Evolutionary conservation across 228 moss, liverwort and hornwort genomes (phyloP), one percentile per base, ranked within the genome.

Genomic region (Sphagnum magellanicum): DNA sequence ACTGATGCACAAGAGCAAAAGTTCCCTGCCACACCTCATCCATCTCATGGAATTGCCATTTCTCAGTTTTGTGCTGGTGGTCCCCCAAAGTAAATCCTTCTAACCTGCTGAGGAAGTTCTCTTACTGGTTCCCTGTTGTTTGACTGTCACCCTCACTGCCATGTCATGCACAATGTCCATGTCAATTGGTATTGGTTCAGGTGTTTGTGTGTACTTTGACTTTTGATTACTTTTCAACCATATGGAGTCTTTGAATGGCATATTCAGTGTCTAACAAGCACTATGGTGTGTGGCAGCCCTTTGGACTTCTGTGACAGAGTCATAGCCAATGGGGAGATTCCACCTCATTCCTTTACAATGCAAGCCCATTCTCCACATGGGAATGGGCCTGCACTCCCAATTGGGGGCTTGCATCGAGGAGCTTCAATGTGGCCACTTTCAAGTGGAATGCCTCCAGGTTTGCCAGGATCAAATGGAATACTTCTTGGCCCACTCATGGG

Each of bases 231-330:
- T 32, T 32, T 32, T 32, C 1, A 32, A 32, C 32, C 32, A 32
- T 32, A 32, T 32, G 32, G 32, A 32, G 32, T 32, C 32, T 32
- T 32, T 32, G 32, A 32, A 32, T 32, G 32, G 1, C 32, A 32
- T 32, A 32, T 32, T 32, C 32, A 32, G 32, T 32, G 53, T 55
- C 53, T 55, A 55, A 55, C 53, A 7, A 55, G 12, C 53, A 7
- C 12, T 12, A 7, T 55, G 8, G 8, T 8, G 53, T 55, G 53
- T 8, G 12, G 9, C 84, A 84, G 78, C 66, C 84, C 78, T 75
- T 73, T 81, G 76, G 75, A 84, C 50, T 75, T 80, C 15, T 80
- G 80, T 52, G 80, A 84, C 51, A 75, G 64, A 68, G 74, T 73
- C n/a, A 6, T 75, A 32, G 77, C 17, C 66, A 81, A 75, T 14